Evolutionary conservation across 2,329 filamentous ascomycete genomes (phyloP).

Genomic region (Phialophora expanda): DNA sequence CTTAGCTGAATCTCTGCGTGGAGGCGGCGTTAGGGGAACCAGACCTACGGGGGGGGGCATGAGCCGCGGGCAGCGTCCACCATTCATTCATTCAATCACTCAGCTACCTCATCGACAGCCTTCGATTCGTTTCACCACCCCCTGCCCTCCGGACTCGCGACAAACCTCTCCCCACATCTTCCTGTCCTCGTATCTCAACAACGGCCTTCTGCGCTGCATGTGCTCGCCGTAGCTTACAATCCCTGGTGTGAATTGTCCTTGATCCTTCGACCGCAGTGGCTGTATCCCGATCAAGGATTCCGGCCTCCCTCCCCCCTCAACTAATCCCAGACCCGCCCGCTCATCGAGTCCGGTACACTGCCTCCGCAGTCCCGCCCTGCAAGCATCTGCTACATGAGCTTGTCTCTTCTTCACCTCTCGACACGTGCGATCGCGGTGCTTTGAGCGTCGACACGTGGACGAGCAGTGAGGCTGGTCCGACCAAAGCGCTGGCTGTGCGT

Average conservation of each 20-base stretch:
- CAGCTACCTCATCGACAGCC: background rate
- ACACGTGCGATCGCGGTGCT: background rate
- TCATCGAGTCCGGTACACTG: background rate
- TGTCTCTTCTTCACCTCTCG: background rate
- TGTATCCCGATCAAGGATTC: background rate
- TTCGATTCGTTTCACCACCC: background rate
- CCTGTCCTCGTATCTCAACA: background rate
- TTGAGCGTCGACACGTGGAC: background rate
- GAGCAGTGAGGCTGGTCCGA: background rate
- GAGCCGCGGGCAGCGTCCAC: background rate
- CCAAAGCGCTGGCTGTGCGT: background rate
- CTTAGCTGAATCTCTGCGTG: slow-evolving; percentile 2
- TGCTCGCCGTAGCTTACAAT: background rate
- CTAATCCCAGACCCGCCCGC: background rate
- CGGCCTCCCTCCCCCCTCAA: background rate
- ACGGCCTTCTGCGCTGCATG: background rate
- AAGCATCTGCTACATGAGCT: slow-evolving; percentile 4
- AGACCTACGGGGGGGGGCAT: background rate
- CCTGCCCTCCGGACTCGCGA: background rate
- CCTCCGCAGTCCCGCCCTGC: background rate
- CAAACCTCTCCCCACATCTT: background rate
- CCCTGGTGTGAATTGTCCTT: background rate
- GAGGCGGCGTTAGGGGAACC: background rate
- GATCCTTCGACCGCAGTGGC: background rate
- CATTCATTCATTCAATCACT: background rate